Percentiles rank a stretch among this genome's conserved stretches.
phyloP scores from a whole-genome alignment of 192 early-diverging fungal species.

The Coemansia sp. region DNA sequence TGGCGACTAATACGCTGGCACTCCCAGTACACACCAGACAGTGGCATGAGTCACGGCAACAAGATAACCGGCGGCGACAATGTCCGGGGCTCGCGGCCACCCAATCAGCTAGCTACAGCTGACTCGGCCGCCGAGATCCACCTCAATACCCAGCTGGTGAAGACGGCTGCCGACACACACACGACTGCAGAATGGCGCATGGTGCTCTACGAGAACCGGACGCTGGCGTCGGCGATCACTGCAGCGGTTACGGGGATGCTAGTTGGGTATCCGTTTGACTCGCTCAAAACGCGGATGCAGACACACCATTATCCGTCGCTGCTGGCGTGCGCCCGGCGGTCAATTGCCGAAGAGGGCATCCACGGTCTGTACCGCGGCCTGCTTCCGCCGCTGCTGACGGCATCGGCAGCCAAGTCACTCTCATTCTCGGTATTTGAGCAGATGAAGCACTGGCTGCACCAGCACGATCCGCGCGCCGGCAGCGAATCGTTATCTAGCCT shows the following conservation, averaged over 20 bases:
- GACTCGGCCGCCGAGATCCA: neutral
- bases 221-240: constrained; percentile 63
- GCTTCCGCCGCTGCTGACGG: constrained; percentile 75
- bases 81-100: neutral
- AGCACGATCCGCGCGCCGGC: constrained; percentile 12
- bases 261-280: constrained; percentile 85
- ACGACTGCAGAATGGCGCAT: constrained; percentile 13
- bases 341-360: constrained; percentile 76
- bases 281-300: constrained; percentile 96
- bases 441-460: constrained; percentile 56
- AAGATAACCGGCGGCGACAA: neutral
- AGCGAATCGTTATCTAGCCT: constrained; percentile 5
- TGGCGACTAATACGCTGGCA: no score
- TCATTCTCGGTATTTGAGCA: constrained; percentile 87
- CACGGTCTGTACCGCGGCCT: constrained; percentile 85
- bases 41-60: neutral
- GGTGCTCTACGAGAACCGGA: constrained; percentile 54
- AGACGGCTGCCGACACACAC: neutral
- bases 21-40: no score
- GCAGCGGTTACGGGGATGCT: constrained; percentile 66
- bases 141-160: neutral
- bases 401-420: constrained; percentile 82
- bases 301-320: constrained; percentile 80
- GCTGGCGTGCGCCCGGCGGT: constrained; percentile 68
- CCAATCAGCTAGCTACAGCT: neutral